Evolutionary conservation across 192 early-diverging fungal genomes (phyloP).

Genomic region (Podila minutissima): DNA sequence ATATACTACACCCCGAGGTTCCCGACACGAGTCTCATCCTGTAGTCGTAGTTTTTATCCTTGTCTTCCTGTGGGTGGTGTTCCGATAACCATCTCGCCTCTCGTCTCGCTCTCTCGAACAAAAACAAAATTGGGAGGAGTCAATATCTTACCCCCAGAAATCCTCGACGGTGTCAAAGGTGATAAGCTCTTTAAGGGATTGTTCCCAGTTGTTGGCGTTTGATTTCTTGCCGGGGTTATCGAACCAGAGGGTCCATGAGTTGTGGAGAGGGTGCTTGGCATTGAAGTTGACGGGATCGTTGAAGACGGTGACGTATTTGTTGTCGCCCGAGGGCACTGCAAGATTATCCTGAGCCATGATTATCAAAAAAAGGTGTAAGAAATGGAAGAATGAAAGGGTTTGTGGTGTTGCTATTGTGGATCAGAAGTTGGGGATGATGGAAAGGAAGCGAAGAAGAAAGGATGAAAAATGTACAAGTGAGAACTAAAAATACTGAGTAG

Average conservation of each 20-base stretch:
- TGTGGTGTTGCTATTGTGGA: not conserved
- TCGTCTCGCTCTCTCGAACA: too few species aligned
- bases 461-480: not conserved
- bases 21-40: too few species aligned
- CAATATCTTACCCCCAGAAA: constrained; percentile 86
- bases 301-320: constrained; percentile 53
- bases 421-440: not conserved
- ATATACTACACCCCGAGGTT: too few species aligned
- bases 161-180: constrained; percentile 94
- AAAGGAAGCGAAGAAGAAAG: not conserved
- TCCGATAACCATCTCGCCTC: too few species aligned
- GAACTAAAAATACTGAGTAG: not conserved
- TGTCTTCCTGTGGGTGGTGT: too few species aligned
- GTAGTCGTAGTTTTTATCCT: too few species aligned
- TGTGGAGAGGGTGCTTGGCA: constrained; percentile 89
- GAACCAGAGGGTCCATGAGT: constrained; percentile 95
- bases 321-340: constrained; percentile 41
- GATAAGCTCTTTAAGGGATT: constrained; percentile 89
- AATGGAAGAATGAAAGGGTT: not conserved
- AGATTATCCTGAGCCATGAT: constrained; percentile 49
- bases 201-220: constrained; percentile 81
- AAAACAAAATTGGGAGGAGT: not conserved
- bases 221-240: constrained; percentile 87
- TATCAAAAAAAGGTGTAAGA: not conserved
- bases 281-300: constrained; percentile 63